phyloP scores from a whole-genome alignment of 805 yeast genomes.

The Candida glaebosa region DNA sequence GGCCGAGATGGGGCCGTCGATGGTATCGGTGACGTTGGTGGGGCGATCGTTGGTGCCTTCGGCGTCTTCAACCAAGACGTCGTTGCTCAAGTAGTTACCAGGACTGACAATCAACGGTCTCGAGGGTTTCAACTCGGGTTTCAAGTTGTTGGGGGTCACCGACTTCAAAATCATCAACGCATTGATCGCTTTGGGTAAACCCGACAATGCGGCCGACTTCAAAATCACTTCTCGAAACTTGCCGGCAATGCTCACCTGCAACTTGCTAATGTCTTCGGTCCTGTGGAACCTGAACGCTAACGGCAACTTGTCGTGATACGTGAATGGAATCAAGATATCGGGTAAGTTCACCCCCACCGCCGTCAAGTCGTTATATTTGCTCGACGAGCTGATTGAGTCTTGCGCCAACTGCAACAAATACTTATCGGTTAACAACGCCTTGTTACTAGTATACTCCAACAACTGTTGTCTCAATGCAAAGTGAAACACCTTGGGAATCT shows the following conservation, averaged over 20 bases:
- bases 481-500: slow-evolving; percentile 70
- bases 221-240: slow-evolving; percentile 73
- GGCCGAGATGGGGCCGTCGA: slow-evolving; percentile 39
- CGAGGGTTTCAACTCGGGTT: slow-evolving; percentile 21
- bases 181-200: slow-evolving; percentile 83
- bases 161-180: slow-evolving; percentile 61
- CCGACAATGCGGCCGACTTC: slow-evolving; percentile 75
- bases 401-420: slow-evolving; percentile 34
- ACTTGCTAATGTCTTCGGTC: slow-evolving; percentile 32
- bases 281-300: slow-evolving; percentile 30
- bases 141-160: slow-evolving; percentile 54
- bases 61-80: slow-evolving; percentile 36
- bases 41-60: slow-evolving; percentile 32
- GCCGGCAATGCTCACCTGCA: slow-evolving; percentile 38
- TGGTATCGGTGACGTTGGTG: slow-evolving; percentile 25
- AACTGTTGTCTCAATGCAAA: slow-evolving; percentile 54
- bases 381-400: slow-evolving; percentile 38
- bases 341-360: slow-evolving; percentile 43
- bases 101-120: slow-evolving; percentile 28
- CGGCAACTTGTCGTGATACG: slow-evolving; percentile 36
- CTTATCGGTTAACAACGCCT: slow-evolving; percentile 28
- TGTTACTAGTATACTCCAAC: slow-evolving; percentile 26
- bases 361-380: slow-evolving; percentile 33
- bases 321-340: slow-evolving; percentile 38
- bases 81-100: slow-evolving; percentile 34